Evolutionary conservation across 495 filamentous ascomycete genomes (phyloP).

Genomic region (Neurospora terricola): DNA sequence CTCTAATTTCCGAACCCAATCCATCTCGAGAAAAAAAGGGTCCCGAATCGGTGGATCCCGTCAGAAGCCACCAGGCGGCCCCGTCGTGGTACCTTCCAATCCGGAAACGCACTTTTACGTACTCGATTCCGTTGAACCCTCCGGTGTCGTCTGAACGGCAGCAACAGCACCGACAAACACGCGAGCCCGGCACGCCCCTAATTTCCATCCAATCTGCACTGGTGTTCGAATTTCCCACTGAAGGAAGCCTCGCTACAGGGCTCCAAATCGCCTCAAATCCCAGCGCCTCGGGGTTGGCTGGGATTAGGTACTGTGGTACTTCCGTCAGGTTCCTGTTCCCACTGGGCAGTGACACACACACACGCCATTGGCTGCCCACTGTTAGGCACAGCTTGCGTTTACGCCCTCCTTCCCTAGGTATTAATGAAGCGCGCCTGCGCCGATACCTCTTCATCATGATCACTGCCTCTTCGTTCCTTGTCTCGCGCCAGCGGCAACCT

Average conservation of each 20-base stretch:
- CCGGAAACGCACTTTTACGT: not conserved
- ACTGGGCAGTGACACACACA: not conserved
- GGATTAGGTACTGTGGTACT: not conserved
- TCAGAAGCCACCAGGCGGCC: not conserved
- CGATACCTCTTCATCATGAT: not conserved
- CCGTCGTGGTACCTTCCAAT: not conserved
- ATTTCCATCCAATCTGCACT: not conserved
- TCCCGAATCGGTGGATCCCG: not conserved
- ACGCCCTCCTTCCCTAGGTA: not conserved
- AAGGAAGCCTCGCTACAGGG: not conserved
- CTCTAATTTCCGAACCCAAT: not conserved
- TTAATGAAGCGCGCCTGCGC: not conserved
- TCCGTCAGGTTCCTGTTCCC: not conserved
- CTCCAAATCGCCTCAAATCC: not conserved
- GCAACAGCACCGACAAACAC: not conserved
- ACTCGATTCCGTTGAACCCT: not conserved
- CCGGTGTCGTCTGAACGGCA: not conserved
- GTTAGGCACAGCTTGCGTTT: not conserved
- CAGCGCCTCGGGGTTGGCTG: not conserved
- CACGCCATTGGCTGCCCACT: not conserved
- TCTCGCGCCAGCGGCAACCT: not conserved
- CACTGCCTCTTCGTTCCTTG: not conserved
- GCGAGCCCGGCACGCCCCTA: not conserved
- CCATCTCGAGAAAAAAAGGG: not conserved
- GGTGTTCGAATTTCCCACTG: not conserved